Evolutionary conservation across 345 rosid species (phyloP), one percentile per base, ranked within the genome.

Genomic region (Leavenworthia alabamica): DNA sequence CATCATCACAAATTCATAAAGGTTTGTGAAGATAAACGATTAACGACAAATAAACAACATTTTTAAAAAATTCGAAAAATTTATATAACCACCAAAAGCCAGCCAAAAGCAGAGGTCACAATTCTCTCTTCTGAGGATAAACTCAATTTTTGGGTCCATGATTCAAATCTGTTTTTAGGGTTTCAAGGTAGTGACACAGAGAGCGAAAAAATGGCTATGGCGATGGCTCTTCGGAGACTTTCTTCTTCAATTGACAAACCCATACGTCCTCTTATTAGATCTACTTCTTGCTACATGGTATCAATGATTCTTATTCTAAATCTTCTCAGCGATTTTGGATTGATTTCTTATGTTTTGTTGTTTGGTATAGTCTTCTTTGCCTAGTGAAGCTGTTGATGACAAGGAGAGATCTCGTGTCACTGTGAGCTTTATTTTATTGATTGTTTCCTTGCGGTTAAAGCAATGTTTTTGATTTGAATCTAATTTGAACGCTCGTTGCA

Each of bases 201-300:
- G 51, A 47, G 44, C 31, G 33, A 69, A 49, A 69, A 49, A 23
- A 86, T 88, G 95, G 95, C 88, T 1, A 85, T 88, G 97, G 96
- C 99, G 15, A 78, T 84, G 96, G 96, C 97, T 64, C 86, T 93
- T 60, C 91, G 97, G 50, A 78, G 97, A 32, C 97, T 93, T 73
- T 87, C 96, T 15, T 86, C 97, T 60, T 84, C 97, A 41, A 20
- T 84, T 28, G 80, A 87, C 68, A 83, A 82, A 76, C 86, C 97
- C 40, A 58, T 80, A 69, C 94, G 92, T 33, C 96, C 97, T 77
- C 81, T 93, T 75, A 67, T 76, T 77, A 78, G 83, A 72, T 45
- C 86, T 31, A 74, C 91, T 39, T 73, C 83, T 62, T 80, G 77
- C 56, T 81, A 66, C 79, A 81, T 80, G 97, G 95, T 92, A 23